Evolutionary conservation across 2,329 filamentous ascomycete genomes (phyloP), one percentile per base, ranked within the genome.

Genomic region (Trichophyton rubrum): DNA sequence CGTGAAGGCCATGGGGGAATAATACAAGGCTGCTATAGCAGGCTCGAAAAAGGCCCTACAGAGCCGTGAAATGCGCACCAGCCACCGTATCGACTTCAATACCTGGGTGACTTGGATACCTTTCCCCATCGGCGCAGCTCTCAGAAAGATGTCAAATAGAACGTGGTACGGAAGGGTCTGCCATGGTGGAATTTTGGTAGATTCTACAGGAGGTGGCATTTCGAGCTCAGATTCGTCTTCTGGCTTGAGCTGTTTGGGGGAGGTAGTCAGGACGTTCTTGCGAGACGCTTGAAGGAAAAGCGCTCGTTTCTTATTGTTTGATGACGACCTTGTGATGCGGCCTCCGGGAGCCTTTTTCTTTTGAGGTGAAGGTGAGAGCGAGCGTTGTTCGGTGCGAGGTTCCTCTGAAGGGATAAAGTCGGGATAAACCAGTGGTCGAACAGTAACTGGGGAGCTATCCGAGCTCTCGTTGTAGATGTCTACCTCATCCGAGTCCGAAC

Each of bases 1-100:
- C 0, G 79, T 78, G 62, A 81, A 78, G 51, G 93, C 75, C 1
- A 85, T 84, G 7, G 88, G 88, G 3, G 78, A 82, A 55, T 80
- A 78, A 70, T 93, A 93, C 3, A 95, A 77, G 1, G 83, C 85
- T 3, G 84, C 84, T 58, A 93, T 73, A 1, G 88, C 88, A 3
- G 89, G 86, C 66, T 90, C 88, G 0, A 82, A 75, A 61, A 91
- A 89, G 1, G 78, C 71, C 58, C 78, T 81, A 66, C 86, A 91
- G 15, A 84, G 74, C 1, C 79, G 77, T 40, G 87, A 83, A 51
- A 82, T 75, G n/a, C 78, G 76, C 8, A 87, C 72, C 5, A 95
- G 80, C 86, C 86, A 90, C 62, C 68, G 68, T 8, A 67, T 67
- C 0, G 72, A 70, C 13, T 63, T 63, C n/a, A 64, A 66, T 56